phyloP scores from a whole-genome alignment of 75 land plant genomes.

The Pseudotsuga menziesii region DNA sequence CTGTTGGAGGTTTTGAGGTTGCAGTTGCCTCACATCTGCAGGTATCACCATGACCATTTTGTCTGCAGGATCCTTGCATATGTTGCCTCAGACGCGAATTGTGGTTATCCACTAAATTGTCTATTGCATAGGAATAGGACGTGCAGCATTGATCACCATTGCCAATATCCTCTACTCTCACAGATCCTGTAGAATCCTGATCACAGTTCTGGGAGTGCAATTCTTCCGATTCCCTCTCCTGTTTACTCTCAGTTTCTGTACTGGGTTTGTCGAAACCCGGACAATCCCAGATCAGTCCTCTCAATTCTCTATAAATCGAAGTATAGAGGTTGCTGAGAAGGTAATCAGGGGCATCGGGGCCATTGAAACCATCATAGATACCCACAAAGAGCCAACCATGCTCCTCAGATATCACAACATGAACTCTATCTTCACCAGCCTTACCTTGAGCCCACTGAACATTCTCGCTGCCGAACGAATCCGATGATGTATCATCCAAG shows the following conservation, averaged over 20 bases:
- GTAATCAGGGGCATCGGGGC: constrained; percentile 93
- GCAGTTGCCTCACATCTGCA: neutral
- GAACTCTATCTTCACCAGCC: constrained; percentile 92
- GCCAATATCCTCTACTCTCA: neutral
- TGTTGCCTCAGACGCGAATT: neutral
- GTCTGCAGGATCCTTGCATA: neutral
- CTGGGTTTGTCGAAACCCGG: neutral
- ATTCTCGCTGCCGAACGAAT: constrained; percentile 39
- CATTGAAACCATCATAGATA: constrained; percentile 91
- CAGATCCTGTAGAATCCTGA: neutral
- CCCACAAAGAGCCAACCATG: constrained; percentile 93
- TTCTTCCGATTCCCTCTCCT: constrained; percentile 4
- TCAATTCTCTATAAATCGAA: constrained; percentile 65
- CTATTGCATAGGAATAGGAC: neutral
- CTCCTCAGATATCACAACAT: constrained; percentile 85
- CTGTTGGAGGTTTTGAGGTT: neutral
- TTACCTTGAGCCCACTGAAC: constrained; percentile 98
- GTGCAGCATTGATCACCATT: neutral
- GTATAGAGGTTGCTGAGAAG: constrained; percentile 74
- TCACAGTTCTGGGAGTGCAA: neutral
- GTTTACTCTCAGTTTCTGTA: neutral
- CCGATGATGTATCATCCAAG: constrained; percentile 21
- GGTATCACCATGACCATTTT: neutral
- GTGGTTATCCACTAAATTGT: neutral
- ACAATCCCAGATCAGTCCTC: constrained; percentile 68